Evolutionary conservation across 148 eudicot genomes (phyloP), one percentile per base, ranked within the genome.

Genomic region (Chenopodium quinoa): DNA sequence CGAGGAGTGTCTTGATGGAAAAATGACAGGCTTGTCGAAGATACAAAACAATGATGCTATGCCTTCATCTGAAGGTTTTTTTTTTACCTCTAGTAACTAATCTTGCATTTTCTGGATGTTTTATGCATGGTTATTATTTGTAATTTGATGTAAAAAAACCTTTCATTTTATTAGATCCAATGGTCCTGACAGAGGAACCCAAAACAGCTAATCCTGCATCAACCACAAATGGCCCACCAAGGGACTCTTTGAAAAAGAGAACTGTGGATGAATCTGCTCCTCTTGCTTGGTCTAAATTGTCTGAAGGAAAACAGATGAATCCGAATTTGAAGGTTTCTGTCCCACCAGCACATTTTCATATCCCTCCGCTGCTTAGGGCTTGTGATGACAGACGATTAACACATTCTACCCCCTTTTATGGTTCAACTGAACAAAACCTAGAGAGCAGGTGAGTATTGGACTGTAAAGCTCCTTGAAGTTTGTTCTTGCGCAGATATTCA

Each of bases 21-120:
- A 81, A 80, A 56, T 83, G 50, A 34, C 64, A 23, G 75, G 80
- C 65, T 71, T 47, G 64, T 62, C 65, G 34, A 77, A 58, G 84
- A 85, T 23, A 52, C 46, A 80, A 58, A 60, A 17, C 52, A 80
- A 63, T 68, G 67, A 73, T 78, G 77, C 87, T 22, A 79, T 37
- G 70, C 82, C 69, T 63, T 64, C 72, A 27, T 60, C 83, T 76
- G 76, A 86, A 88, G 90, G 91, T 91, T 74, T 83, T 40, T 56
- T 56, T 56, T 12, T 16, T 54, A 11, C 54, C 14, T 13, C 3
- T 12, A 50, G 12, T 9, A 13, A 50, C 3, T 50, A 50, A 9
- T 50, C 14, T 65, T 73, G 8, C 27, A 13, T 46, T 69, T 58
- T 31, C 10, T 4, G 60, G 32, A 32, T 60, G 20, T 74, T 63